Evolutionary conservation across 2,329 filamentous ascomycete species (phyloP).

Genomic region (Metarhizium anisopliae): DNA sequence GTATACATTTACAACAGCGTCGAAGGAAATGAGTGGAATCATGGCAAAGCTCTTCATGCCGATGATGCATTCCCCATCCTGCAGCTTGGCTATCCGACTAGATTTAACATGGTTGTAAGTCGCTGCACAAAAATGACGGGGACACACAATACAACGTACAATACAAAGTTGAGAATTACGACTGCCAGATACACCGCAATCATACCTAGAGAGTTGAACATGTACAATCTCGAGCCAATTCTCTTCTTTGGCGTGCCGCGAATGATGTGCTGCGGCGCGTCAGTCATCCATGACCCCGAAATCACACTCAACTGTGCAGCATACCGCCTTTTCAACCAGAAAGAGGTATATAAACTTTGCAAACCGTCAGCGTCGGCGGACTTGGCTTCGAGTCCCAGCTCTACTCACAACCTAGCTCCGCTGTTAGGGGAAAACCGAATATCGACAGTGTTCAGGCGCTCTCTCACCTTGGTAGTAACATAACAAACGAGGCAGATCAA

Average conservation of each 20-base stretch:
- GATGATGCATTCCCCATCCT: constrained; percentile 49
- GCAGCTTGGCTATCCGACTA: constrained; percentile 48
- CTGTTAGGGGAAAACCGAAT: neutral
- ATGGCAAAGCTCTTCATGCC: constrained; percentile 51
- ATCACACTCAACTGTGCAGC: constrained; percentile 14
- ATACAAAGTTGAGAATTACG: constrained; percentile 50
- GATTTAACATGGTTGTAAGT: neutral
- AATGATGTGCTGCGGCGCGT: constrained; percentile 41
- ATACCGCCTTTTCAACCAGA: constrained; percentile 52
- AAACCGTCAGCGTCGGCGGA: neutral
- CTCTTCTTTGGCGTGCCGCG: constrained; percentile 41
- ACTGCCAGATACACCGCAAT: constrained; percentile 35
- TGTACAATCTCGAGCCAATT: constrained; percentile 47
- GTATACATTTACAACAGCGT: constrained; percentile 53
- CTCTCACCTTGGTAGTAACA: constrained; percentile 49
- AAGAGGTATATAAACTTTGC: constrained; percentile 52
- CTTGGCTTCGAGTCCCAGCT: neutral
- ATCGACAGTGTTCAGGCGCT: too few relatives aligned
- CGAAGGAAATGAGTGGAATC: constrained; percentile 53
- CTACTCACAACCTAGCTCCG: constrained; percentile 22
- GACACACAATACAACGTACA: constrained; percentile 29
- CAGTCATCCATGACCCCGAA: neutral
- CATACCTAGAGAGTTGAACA: constrained; percentile 54
- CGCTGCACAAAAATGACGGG: too few relatives aligned
- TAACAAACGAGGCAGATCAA: constrained; percentile 53